These are phyloP conservation scores for Coprinopsis cinerea DNA, from an alignment of 768 basidiomycete species.

Conservation along the genomic window DNA sequence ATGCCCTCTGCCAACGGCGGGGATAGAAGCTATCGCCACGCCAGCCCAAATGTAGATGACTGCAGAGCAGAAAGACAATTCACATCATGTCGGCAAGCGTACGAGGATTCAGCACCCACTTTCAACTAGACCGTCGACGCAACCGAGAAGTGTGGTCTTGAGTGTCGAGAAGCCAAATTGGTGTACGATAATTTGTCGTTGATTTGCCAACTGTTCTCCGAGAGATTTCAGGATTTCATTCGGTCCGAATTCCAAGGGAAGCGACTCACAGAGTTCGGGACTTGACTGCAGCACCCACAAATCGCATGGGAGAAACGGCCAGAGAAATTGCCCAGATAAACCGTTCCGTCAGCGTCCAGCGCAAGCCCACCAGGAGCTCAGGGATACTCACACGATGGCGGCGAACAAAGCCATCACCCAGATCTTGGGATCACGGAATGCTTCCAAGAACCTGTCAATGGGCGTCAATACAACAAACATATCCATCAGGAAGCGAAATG, in stretches of 20 bases:
- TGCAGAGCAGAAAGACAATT: constrained; percentile 16
- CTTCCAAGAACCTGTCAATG: constrained; percentile 59
- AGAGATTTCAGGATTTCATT: background rate
- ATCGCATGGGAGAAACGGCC: background rate
- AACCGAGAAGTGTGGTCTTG: constrained; percentile 73
- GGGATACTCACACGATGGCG: constrained; percentile 44
- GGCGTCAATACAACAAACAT: background rate
- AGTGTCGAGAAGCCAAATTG: constrained; percentile 62
- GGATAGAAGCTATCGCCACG: constrained; percentile 49
- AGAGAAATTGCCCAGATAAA: too few species aligned
- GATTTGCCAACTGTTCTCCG: constrained; percentile 56
- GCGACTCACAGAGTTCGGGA: constrained; percentile 58
- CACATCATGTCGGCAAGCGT: background rate
- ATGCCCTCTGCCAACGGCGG: constrained; percentile 56
- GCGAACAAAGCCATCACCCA: constrained; percentile 69
- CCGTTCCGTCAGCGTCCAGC: too few species aligned
- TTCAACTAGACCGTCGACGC: constrained; percentile 69
- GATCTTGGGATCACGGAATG: constrained; percentile 64
- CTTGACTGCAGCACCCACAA: constrained; percentile 40
- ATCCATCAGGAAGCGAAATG: background rate
- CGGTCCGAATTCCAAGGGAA: background rate
- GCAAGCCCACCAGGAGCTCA: background rate
- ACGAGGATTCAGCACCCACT: constrained; percentile 34
- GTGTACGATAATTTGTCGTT: constrained; percentile 67
- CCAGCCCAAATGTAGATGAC: constrained; percentile 69